Conservation (phyloP, 2,329 filamentous ascomycete genomes). For the Aspergillus tanneri region DNA sequence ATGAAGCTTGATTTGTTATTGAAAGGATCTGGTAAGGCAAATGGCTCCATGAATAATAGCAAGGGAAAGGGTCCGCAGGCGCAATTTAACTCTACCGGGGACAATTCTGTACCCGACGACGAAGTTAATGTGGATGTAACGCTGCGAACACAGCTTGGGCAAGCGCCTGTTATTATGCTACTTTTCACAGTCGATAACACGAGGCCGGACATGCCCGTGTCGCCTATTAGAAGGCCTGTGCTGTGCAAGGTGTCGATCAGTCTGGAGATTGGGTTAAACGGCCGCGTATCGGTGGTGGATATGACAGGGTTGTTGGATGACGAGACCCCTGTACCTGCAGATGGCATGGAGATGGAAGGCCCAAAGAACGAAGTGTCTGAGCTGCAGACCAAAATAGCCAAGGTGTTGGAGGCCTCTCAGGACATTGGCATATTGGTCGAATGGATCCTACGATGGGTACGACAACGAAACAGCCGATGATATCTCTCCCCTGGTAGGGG, state of each 20-base stretch:
- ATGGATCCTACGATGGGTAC: slow-evolving; percentile 42
- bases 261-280: slow-evolving; percentile 43
- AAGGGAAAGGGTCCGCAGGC: slow-evolving; percentile 8
- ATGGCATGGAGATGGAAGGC: slow-evolving; percentile 21
- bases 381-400: slow-evolving; percentile 37
- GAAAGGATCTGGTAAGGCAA: slow-evolving; percentile 12
- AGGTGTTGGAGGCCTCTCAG: slow-evolving; percentile 45
- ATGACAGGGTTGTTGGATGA: slow-evolving; percentile 35
- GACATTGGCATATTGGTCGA: slow-evolving; percentile 46
- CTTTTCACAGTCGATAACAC: slow-evolving; percentile 32
- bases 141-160: slow-evolving; percentile 39
- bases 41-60: not conserved
- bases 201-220: slow-evolving; percentile 2
- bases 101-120: slow-evolving; percentile 11
- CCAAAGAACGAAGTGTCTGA: slow-evolving; percentile 20
- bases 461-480: slow-evolving; percentile 28
- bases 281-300: slow-evolving; percentile 41
- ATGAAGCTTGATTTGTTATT: slow-evolving; percentile 60
- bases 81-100: slow-evolving; percentile 2
- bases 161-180: slow-evolving; percentile 39
- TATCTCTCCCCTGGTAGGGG: slow-evolving; percentile 9
- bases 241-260: slow-evolving; percentile 34
- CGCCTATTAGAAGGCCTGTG: slow-evolving; percentile 9
- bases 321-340: slow-evolving; percentile 11
- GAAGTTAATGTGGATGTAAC: slow-evolving; percentile 41